Percentiles rank a stretch among this genome's conserved stretches.
phyloP scores from a whole-genome alignment of 2,329 filamentous ascomycete genomes.

The Trichoderma afroharzianum region DNA sequence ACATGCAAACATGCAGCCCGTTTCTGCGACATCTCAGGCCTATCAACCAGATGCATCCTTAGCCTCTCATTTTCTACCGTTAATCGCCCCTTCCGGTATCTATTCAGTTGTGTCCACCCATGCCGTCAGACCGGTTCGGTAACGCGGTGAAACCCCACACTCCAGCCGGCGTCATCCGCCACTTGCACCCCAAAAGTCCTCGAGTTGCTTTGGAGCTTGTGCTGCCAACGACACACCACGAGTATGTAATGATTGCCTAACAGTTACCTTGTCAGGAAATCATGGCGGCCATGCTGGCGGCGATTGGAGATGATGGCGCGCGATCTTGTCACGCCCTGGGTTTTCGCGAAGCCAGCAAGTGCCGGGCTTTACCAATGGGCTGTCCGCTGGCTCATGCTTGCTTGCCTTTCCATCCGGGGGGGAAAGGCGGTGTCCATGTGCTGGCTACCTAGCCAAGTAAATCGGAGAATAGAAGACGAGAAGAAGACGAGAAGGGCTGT shows the following conservation, averaged over 20 bases:
- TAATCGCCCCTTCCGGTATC: slow-evolving; percentile 7
- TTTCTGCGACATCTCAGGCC: neutral
- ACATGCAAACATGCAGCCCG: neutral
- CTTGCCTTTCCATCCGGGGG: neutral
- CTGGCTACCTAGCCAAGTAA: neutral
- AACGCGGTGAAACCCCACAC: slow-evolving; percentile 5
- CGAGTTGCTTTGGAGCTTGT: neutral
- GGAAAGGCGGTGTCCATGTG: neutral
- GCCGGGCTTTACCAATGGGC: neutral
- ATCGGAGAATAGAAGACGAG: neutral
- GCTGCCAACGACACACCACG: neutral
- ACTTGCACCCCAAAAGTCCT: neutral
- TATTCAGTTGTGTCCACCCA: slow-evolving; percentile 3
- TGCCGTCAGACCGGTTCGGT: slow-evolving; percentile 14
- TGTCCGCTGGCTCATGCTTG: neutral
- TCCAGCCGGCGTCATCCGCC: neutral
- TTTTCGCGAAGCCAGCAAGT: neutral
- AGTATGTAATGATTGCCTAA: slow-evolving; percentile 20
- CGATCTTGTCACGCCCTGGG: neutral
- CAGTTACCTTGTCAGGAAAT: neutral
- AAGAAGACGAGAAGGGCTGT: neutral
- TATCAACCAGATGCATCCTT: neutral
- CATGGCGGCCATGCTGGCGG: neutral
- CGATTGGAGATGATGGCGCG: neutral
- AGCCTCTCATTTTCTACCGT: neutral